phyloP scores from a whole-genome alignment of 2,329 filamentous ascomycete genomes.

The Tolypocladium inflatum region DNA sequence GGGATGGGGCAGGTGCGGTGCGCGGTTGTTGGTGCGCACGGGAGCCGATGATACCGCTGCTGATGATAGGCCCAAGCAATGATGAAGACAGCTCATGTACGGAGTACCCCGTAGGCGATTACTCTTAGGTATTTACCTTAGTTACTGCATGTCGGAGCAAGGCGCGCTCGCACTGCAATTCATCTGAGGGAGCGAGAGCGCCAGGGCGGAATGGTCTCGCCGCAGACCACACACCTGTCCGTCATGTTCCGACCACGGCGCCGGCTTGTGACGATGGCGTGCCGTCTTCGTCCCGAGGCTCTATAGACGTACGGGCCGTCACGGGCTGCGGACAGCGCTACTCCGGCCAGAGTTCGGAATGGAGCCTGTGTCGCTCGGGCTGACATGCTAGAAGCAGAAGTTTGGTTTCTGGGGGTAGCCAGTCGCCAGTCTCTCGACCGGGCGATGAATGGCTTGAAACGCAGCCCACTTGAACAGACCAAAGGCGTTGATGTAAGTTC shows the following conservation, averaged over 20 bases:
- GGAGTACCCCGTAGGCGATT: neutral
- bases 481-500: neutral
- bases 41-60: neutral
- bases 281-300: neutral
- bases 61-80: neutral
- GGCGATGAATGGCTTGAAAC: neutral
- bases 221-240: neutral
- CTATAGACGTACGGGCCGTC: neutral
- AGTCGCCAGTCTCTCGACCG: neutral
- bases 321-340: neutral
- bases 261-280: neutral
- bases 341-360: neutral
- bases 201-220: neutral
- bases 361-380: neutral
- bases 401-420: neutral
- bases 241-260: neutral
- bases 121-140: neutral
- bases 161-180: neutral
- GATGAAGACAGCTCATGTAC: too few species aligned
- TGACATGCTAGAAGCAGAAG: neutral
- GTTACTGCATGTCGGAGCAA: neutral
- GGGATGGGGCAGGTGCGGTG: neutral
- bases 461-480: neutral
- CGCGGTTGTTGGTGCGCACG: neutral
- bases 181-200: neutral